Evolutionary conservation across 345 rosid species (phyloP), one percentile per base, ranked within the genome.

Genomic region (Sisymbrium altissimum): DNA sequence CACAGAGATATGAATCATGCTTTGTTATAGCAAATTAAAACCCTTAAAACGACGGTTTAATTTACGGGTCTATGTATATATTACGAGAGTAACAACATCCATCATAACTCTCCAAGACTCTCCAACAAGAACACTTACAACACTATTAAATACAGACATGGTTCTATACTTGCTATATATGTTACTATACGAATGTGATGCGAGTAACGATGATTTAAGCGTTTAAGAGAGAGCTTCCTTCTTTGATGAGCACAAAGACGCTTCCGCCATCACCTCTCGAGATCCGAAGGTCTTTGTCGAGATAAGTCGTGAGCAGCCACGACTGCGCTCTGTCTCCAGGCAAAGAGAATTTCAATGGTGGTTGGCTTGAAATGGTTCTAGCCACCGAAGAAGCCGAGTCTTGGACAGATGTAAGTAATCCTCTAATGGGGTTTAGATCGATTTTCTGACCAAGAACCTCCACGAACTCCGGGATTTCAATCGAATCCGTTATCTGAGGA

Each of bases 261-360:
- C 96, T 87, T 46, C 98, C 97, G 1, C 66, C 96, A 75, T 91
- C 97, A 2, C 95, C 98, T 79, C 96, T 87, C 0, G 97, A 91
- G 72, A 93, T 91, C 2, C 98, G 82, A 78, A 93, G 86, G 3
- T 93, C 97, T 50, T 86, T 84, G 39, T 91, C 96, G 0, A 91
- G 91, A 85, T 88, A 94, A 8, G 98, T 91, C 3, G 98, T 94
- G 6, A 91, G 89, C 18, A 94, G 77, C 98, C 98, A 94, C 7
- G 95, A 86, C 75, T 91, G 82, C 0, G 96, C 86, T 3, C 79
- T 91, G 64, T 71, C 82, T 76, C 82, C 81, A 19, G 97, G 65
- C 72, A 91, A 64, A 7, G 96, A 56, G 75, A 94, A 80, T 57
- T 88, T 94, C 76, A 94, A 74, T 5, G 98, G 98, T 9, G 97